Base-by-base conservation (phyloP, 2,329 filamentous ascomycete genomes). In the Penicillium sumatraense region DNA sequence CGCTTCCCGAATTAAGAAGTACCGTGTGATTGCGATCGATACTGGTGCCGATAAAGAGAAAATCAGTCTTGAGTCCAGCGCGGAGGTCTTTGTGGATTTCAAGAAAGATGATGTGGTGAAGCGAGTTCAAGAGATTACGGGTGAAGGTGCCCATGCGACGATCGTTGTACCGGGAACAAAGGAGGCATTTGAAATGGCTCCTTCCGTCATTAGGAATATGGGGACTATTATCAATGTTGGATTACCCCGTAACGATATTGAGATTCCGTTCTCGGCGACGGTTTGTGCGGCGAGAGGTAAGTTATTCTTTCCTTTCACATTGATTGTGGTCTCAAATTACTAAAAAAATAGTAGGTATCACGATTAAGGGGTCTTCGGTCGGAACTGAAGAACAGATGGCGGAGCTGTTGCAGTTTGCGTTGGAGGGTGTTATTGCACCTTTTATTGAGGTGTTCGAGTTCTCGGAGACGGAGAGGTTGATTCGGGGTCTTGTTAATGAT, bases 21-120 rank as follows among this genome's bases (percentile, higher is more conserved):
- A 83, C 61, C 77, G 85, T 26, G 82, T 86, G 31, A 83, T 87
- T 58, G 85, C 61, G 6, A 50, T 65, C 16, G 63, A 65, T 40
- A 57, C 33, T 11, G 61, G 63, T 4, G 54, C 59, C 18, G 57
- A 56, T 3, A 66, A 66, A 47, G 52, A 51, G 36, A 45, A 54
- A 2, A 47, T 65, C 7, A 66, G 64, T 51, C 21, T 65, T 6
- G 26, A 54, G 9, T 65, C 62, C 21, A 61, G 62, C 1, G 64
- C 63, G 1, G 61, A 64, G 23, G 48, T 26, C 2, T 65, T 66
- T 23, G 18, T 66, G 14, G 64, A 66, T 42, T 66, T 58, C 41
- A 51, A 58, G 46, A 61, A 26, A 3, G 64, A 66, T 14, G 59
- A 66, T 51, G 62, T 65, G 4, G 24, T 53, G 7, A 51, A 55